Conservation (phyloP, 2,329 filamentous ascomycete species). For the Calonectria ilicicola region DNA sequence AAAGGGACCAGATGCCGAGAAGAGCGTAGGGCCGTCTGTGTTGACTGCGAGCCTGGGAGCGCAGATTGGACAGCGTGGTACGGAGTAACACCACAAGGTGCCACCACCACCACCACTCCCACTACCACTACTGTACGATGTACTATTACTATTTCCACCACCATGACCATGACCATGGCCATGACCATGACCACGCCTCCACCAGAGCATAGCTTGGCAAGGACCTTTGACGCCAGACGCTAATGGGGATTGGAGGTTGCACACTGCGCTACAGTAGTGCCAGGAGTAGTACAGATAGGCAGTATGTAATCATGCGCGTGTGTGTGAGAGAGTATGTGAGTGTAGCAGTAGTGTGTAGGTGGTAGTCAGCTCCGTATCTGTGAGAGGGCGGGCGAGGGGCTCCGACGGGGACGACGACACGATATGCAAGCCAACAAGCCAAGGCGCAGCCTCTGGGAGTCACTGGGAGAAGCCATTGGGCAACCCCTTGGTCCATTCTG, state of each 20-base stretch:
- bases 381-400: not conserved
- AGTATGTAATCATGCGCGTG: too few relatives aligned
- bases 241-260: not conserved
- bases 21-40: not conserved
- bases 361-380: too few relatives aligned
- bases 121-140: too few relatives aligned
- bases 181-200: too few relatives aligned
- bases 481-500: slow-evolving; percentile 6
- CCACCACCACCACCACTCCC: not conserved
- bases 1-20: not conserved
- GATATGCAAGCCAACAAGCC: slow-evolving; percentile 4
- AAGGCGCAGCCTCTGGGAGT: not conserved
- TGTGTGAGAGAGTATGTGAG: too few relatives aligned
- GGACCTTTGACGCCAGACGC: not conserved
- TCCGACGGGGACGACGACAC: not conserved
- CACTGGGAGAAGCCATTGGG: not conserved
- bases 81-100: not conserved
- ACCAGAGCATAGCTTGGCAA: not conserved
- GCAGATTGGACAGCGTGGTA: not conserved
- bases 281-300: not conserved
- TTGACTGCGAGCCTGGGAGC: not conserved
- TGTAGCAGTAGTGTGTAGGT: too few relatives aligned
- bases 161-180: too few relatives aligned
- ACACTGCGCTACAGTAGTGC: slow-evolving; percentile 14
- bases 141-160: too few relatives aligned